Evolutionary conservation across 2,329 filamentous ascomycete genomes (phyloP), one percentile per base, ranked within the genome.

Genomic region (Teratosphaeria gauchensis): DNA sequence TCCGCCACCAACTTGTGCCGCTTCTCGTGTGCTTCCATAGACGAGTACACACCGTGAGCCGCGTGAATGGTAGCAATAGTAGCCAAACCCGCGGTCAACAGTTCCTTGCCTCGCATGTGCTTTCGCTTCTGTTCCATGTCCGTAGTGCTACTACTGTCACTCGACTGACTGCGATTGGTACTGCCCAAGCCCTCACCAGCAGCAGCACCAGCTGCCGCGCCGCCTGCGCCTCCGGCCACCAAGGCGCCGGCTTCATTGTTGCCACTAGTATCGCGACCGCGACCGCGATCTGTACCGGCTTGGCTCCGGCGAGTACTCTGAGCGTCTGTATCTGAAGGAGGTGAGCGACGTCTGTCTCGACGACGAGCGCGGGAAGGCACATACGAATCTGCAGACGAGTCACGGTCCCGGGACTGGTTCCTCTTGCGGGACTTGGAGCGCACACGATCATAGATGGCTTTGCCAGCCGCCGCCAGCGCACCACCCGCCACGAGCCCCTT

Each of bases 1-100:
- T 86, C 81, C 32, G 77, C 74, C n/a, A 88, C 78, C 56, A 82
- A 75, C 65, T 81, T 78, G 68, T 79, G 78, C 54, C 84, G 78
- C 64, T 83, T 79, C 62, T 87, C 80, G 58, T 84, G 81, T 61
- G 84, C 84, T 64, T 85, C 82, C 75, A 86, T 80, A 66, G 80
- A 82, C 62, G 80, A 77, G 72, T 86, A 84, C 57, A 88, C 77
- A 61, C 79, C 81, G 69, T 88, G 84, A 14, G 83, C 85, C 28
- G 85, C 85, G 73, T 88, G 84, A 62, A 88, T 86, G 31, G 85
- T 87, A 42, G 85, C 85, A 60, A 88, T 80, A 59, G 83, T 84
- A 57, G 85, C 85, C 59, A 88, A 75, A 62, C 85, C 84, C 57
- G 84, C 82, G 64, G 84, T 86, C 63, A 87, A 70, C 67, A 86